phyloP scores from a whole-genome alignment of 2,329 filamentous ascomycete genomes.

The Aschersonia sp. region DNA sequence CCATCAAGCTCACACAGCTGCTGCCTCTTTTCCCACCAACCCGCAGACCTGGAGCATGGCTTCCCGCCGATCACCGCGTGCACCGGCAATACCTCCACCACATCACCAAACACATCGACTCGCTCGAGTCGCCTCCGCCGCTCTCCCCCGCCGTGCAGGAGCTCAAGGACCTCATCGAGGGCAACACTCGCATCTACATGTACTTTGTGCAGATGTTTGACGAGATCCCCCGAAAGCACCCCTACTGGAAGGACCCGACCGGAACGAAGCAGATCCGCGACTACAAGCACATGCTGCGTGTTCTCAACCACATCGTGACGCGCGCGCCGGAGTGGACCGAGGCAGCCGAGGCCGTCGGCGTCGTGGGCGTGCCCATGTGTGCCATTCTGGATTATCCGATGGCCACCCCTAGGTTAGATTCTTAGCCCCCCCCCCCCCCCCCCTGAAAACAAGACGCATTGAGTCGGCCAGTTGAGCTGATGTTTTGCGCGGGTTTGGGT shows the following conservation, averaged over 20 bases:
- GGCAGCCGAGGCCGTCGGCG: slow-evolving; percentile 32
- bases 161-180: slow-evolving; percentile 53
- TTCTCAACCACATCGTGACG: slow-evolving; percentile 47
- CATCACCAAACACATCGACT: slow-evolving; percentile 37
- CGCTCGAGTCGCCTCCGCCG: slow-evolving; percentile 21
- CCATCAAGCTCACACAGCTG: too few relatives aligned
- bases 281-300: slow-evolving; percentile 50
- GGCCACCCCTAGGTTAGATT: slow-evolving; percentile 32
- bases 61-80: slow-evolving; percentile 46
- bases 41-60: slow-evolving; percentile 40
- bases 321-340: slow-evolving; percentile 38
- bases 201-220: slow-evolving; percentile 55
- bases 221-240: slow-evolving; percentile 45
- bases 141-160: slow-evolving; percentile 48
- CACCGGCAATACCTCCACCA: slow-evolving; percentile 49
- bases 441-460: too few relatives aligned
- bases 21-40: neutral
- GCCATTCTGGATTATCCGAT: slow-evolving; percentile 42
- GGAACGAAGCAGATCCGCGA: slow-evolving; percentile 49
- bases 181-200: slow-evolving; percentile 49
- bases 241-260: slow-evolving; percentile 47
- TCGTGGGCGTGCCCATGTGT: slow-evolving; percentile 39
- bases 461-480: neutral
- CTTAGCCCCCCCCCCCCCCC: too few relatives aligned
- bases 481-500: neutral